Conservation (phyloP, 768 basidiomycete species). For the Ramaria sp. region DNA sequence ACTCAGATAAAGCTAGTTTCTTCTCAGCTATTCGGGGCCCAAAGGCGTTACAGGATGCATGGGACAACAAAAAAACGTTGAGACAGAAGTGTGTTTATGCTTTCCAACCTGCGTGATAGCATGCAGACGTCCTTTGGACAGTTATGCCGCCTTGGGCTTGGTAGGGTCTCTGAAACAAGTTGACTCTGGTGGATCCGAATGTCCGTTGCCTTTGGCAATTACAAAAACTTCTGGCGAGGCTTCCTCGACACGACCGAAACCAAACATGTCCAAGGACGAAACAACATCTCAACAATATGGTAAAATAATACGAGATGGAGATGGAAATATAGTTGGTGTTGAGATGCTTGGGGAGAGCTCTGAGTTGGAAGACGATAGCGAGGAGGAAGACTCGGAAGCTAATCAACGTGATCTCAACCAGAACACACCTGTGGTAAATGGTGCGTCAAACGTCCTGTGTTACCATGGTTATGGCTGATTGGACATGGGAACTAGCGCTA, state of each 20-base stretch:
- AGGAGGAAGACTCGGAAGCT: not conserved
- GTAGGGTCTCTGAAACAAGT: conserved; percentile 55
- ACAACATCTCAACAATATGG: conserved; percentile 57
- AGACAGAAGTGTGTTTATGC: conserved; percentile 69
- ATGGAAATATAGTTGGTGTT: conserved; percentile 63
- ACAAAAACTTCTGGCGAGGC: not conserved
- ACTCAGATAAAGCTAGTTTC: not conserved
- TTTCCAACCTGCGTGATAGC: not conserved
- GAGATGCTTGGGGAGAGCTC: conserved; percentile 45
- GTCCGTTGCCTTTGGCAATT: not conserved
- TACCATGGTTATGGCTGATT: conserved; percentile 13
- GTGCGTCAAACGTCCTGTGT: conserved; percentile 15
- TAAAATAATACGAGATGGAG: conserved; percentile 68
- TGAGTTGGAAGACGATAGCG: conserved; percentile 24
- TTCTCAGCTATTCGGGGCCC: conserved; percentile 68
- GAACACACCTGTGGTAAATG: conserved; percentile 32
- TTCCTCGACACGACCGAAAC: conserved; percentile 11
- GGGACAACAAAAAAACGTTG: conserved; percentile 83
- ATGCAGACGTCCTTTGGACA: conserved; percentile 19
- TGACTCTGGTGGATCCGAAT: conserved; percentile 58
- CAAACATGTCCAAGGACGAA: conserved; percentile 16
- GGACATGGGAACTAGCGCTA: conserved; percentile 34
- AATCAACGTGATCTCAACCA: conserved; percentile 10
- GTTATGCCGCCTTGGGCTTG: conserved; percentile 73
- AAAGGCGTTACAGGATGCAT: conserved; percentile 68